phyloP scores from a whole-genome alignment of 2,329 filamentous ascomycete species.

The Cercospora janseana region DNA sequence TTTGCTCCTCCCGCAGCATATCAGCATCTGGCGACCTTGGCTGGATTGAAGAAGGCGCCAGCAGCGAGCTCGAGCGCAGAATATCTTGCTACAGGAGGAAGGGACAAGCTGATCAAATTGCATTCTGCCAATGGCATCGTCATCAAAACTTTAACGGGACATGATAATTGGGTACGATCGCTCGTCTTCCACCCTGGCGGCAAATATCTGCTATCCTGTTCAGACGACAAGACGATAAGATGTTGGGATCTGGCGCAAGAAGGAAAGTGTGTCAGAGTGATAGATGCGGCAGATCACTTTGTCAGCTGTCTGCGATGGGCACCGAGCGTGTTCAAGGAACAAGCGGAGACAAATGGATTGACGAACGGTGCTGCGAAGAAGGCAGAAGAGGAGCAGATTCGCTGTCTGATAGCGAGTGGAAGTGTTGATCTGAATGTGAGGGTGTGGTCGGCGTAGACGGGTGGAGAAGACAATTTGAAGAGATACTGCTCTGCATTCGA shows the following conservation, averaged over 20 bases:
- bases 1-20: constrained; percentile 81
- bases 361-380: constrained; percentile 42
- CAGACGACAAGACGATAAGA: constrained; percentile 86
- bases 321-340: constrained; percentile 66
- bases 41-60: constrained; percentile 80
- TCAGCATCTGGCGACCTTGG: constrained; percentile 69
- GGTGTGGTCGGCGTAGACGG: constrained; percentile 50
- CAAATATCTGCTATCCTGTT: constrained; percentile 80
- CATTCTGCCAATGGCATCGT: constrained; percentile 85
- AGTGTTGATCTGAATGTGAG: constrained; percentile 78
- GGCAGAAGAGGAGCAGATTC: constrained; percentile 57
- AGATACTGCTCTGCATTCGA: background rate
- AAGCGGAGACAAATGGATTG: constrained; percentile 42
- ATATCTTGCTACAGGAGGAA: constrained; percentile 82
- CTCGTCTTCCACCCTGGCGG: constrained; percentile 88
- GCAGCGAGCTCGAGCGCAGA: constrained; percentile 72
- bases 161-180: constrained; percentile 91
- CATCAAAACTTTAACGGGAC: constrained; percentile 79
- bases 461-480: background rate
- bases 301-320: constrained; percentile 87
- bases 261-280: constrained; percentile 80
- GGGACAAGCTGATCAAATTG: constrained; percentile 86
- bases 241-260: constrained; percentile 94
- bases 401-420: constrained; percentile 83
- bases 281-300: constrained; percentile 76